Conservation (phyloP, 305 asterid genomes). For the Solanum hybrid region DNA sequence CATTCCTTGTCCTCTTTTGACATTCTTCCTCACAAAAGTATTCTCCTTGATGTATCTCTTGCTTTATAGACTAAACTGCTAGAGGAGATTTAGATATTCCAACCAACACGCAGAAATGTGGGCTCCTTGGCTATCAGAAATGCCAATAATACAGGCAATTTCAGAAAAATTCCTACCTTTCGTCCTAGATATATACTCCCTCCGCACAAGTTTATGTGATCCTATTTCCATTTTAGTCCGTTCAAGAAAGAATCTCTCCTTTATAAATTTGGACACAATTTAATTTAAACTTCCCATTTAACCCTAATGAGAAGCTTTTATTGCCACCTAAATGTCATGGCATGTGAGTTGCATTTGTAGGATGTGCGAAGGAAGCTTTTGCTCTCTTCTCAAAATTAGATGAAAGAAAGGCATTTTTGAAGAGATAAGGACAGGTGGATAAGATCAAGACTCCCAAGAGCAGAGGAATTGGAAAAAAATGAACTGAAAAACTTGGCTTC, state of each 20-base stretch:
- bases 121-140: not conserved
- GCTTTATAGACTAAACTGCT: not conserved
- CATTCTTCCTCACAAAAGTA: not conserved
- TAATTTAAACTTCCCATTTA: not conserved
- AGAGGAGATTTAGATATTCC: not conserved
- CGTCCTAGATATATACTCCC: not conserved
- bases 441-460: not conserved
- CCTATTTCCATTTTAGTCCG: not conserved
- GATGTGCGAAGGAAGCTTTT: not conserved
- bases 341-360: not conserved
- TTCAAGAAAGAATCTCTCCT: not conserved
- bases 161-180: not conserved
- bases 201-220: not conserved
- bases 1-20: not conserved
- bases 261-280: not conserved
- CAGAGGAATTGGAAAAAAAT: not conserved
- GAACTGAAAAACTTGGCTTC: not conserved
- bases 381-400: not conserved
- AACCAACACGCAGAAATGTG: not conserved
- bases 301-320: not conserved
- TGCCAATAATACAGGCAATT: not conserved
- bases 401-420: not conserved
- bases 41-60: not conserved
- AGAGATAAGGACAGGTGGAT: not conserved
- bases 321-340: not conserved